Conservation (phyloP, 345 rosid genomes). For the Hibiscus tridactylites region DNA sequence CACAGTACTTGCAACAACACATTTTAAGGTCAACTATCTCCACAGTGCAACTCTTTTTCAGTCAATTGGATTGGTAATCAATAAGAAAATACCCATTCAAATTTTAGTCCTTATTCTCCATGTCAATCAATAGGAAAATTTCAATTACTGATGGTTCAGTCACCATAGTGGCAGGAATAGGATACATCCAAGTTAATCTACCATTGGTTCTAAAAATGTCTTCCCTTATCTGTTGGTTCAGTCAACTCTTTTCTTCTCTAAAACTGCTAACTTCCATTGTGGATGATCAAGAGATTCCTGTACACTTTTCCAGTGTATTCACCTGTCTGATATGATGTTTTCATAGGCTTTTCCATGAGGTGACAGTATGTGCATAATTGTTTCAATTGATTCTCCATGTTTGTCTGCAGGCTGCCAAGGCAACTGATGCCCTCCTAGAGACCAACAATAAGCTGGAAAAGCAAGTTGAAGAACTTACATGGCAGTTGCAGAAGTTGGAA, state of each 20-base stretch:
- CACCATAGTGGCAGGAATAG: not conserved
- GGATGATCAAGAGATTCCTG: not conserved
- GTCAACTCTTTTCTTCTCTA: not conserved
- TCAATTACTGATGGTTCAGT: not conserved
- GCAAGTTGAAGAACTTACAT: constrained; percentile 85
- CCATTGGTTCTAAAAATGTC: not conserved
- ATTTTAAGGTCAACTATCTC: not conserved
- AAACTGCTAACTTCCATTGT: not conserved
- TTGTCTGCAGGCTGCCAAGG: constrained; percentile 76
- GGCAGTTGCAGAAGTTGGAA: constrained; percentile 31
- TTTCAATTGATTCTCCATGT: constrained; percentile 12
- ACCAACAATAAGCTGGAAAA: constrained; percentile 86
- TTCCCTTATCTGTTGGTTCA: not conserved
- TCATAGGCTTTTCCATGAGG: not conserved
- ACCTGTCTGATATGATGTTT: not conserved
- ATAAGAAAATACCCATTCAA: not conserved
- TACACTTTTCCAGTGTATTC: not conserved
- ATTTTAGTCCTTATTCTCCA: not conserved
- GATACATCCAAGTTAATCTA: not conserved
- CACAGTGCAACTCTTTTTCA: not conserved
- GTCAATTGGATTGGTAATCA: not conserved
- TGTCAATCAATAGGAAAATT: not conserved
- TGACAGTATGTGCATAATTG: not conserved
- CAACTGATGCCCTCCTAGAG: constrained; percentile 90
- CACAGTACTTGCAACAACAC: not conserved